These are phyloP conservation scores for Barnettozyma siamensis DNA, from an alignment of 805 yeast species.

Conservation along the genomic window DNA sequence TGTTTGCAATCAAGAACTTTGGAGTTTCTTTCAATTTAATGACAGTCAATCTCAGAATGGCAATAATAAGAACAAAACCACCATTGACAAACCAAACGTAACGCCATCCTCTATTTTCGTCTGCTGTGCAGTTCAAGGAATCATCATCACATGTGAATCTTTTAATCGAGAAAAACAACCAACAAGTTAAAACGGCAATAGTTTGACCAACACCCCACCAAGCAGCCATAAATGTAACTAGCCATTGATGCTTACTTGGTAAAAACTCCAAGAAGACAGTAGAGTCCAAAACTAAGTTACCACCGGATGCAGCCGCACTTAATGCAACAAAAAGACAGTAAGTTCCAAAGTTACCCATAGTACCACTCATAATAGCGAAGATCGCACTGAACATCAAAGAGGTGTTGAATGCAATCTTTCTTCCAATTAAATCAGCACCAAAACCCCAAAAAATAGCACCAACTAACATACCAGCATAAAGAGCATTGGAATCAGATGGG, in stretches of 20 bases:
- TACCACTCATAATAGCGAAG: slow-evolving; percentile 44
- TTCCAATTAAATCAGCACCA: slow-evolving; percentile 45
- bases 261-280: slow-evolving; percentile 44
- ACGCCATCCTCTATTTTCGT: slow-evolving; percentile 50
- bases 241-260: slow-evolving; percentile 43
- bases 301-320: slow-evolving; percentile 43
- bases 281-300: slow-evolving; percentile 46
- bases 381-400: slow-evolving; percentile 39
- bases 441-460: slow-evolving; percentile 50
- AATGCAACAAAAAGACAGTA: slow-evolving; percentile 43
- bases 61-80: slow-evolving; percentile 40
- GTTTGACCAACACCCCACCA: slow-evolving; percentile 59
- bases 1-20: slow-evolving; percentile 42
- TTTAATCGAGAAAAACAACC: slow-evolving; percentile 42
- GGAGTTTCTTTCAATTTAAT: slow-evolving; percentile 46
- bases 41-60: slow-evolving; percentile 40
- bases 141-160: slow-evolving; percentile 40
- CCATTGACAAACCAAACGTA: slow-evolving; percentile 48
- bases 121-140: slow-evolving; percentile 34
- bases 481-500: slow-evolving; percentile 38
- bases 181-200: slow-evolving; percentile 39
- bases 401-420: slow-evolving; percentile 42
- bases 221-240: slow-evolving; percentile 44
- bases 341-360: slow-evolving; percentile 40
- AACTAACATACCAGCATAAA: slow-evolving; percentile 40